These are phyloP conservation scores for Trichoderma gracile DNA, from an alignment of 2,329 filamentous ascomycete genomes.

Conservation along the genomic window DNA sequence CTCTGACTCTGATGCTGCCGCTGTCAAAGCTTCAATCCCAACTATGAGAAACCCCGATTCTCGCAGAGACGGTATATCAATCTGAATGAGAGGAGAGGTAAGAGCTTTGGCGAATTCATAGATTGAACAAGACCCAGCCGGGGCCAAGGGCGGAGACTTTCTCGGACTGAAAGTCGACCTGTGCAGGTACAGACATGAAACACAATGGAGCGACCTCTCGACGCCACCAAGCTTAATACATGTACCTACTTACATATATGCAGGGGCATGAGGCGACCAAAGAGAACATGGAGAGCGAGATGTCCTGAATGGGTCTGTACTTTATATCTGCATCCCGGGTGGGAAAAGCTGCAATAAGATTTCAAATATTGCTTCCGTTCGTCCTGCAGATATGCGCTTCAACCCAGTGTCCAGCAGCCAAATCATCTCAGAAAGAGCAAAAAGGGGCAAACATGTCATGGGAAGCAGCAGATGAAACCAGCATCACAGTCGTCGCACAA, in stretches of 20 bases:
- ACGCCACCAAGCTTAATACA: background rate
- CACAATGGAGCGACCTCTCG: background rate
- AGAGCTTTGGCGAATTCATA: too few species aligned
- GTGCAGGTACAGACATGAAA: background rate
- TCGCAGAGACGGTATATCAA: too few species aligned
- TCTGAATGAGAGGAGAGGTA: too few species aligned
- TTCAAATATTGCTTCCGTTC: background rate
- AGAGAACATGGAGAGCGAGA: too few species aligned
- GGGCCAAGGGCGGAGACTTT: background rate
- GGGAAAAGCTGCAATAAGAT: background rate
- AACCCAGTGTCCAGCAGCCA: background rate
- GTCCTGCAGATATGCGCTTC: background rate
- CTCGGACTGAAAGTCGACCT: background rate
- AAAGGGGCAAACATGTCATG: too few species aligned
- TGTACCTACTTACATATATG: too few species aligned
- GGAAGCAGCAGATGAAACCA: background rate
- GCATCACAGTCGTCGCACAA: conserved; percentile 3
- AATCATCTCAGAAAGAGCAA: background rate
- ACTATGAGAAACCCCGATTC: too few species aligned
- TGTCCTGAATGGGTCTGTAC: too few species aligned
- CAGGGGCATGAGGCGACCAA: too few species aligned
- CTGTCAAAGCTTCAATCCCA: too few species aligned
- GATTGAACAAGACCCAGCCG: background rate
- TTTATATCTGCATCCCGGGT: background rate
- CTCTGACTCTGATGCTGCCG: too few species aligned